Evolutionary conservation across 257 asterid species (phyloP).

Genomic region (Fraxinus cuspidata): DNA sequence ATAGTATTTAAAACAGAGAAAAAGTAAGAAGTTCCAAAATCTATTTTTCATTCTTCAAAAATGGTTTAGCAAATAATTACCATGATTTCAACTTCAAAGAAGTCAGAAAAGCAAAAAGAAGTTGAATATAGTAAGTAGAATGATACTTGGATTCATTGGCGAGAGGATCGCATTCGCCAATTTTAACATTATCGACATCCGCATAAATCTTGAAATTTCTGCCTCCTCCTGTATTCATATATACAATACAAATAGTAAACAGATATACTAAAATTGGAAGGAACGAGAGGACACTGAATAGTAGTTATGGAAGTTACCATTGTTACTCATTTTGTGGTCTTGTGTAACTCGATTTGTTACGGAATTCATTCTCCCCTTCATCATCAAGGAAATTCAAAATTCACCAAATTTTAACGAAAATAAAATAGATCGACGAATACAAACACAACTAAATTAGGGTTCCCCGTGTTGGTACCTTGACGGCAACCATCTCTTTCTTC

Average conservation of each 20-base stretch:
- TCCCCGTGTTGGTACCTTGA: constrained; percentile 35
- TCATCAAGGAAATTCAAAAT: constrained; percentile 16
- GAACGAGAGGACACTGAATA: constrained; percentile 11
- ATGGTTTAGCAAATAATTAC: not conserved
- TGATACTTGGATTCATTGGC: constrained; percentile 36
- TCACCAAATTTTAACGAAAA: not conserved
- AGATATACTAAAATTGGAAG: constrained; percentile 4
- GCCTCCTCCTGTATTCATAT: constrained; percentile 29
- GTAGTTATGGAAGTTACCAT: constrained; percentile 37
- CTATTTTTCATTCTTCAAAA: not conserved
- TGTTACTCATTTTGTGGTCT: constrained; percentile 36
- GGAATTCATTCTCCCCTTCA: constrained; percentile 43
- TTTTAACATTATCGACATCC: constrained; percentile 39
- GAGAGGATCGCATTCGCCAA: constrained; percentile 28
- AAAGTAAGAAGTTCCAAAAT: not conserved
- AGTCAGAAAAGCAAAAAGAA: not conserved
- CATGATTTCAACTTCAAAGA: not conserved
- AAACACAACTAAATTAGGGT: constrained; percentile 26
- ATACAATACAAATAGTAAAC: constrained; percentile 18
- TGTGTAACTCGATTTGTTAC: constrained; percentile 29
- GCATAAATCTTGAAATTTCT: constrained; percentile 48
- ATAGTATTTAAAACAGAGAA: not conserved
- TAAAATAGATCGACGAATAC: not conserved
- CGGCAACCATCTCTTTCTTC: constrained; percentile 44
- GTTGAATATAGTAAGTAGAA: constrained; percentile 3